Base-by-base conservation (phyloP, 2,329 filamentous ascomycete species). In the Colletotrichum echinochloae region DNA sequence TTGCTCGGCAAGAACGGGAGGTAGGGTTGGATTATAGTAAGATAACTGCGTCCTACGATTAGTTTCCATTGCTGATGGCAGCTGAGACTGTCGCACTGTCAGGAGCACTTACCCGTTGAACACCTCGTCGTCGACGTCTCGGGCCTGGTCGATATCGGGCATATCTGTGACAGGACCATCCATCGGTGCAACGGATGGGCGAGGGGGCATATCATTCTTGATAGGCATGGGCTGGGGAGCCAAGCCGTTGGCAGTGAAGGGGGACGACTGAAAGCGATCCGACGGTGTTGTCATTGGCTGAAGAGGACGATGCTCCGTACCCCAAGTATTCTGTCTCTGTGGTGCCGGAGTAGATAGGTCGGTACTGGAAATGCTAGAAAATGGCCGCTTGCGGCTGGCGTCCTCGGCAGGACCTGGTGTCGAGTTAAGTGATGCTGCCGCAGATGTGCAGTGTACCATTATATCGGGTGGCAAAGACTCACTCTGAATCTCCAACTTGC, bases 1-100 rank as follows among this genome's bases (percentile, higher is more conserved):
- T 81, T 88, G 62, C 84, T 83, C 1, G 91, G 87, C 16, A 94
- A 82, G 54, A 94, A 83, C 0, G 91, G 91, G 67, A 92, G 90
- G 4, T 88, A 87, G 18, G 89, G 88, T 74, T 94, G 91, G 26
- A 94, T 87, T 18, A 87, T 81, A 5, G 84, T 83, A 63, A 92
- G 86, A 74, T 93, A 94, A 73, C 88, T 90, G 41, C 65, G 28
- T 33, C 37, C 5, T 3, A 26, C 14, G n/a, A 23, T 48, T 48
- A 35, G 28, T 33, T n/a, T 30, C 1, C 1, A n/a, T 57, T 20
- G 20, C n/a, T 7, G 26, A 60, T 28, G 30, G 33, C 57, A 41
- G n/a, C 46, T 12, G 6, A 16, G 37, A 20, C 16, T 37, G 7
- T 23, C n/a, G 30, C 18, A n/a, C 44, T n/a, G 9, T 12, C 48